Evolutionary conservation across 2,329 filamentous ascomycete genomes (phyloP), one percentile per base, ranked within the genome.

Genomic region (Penicillium sp.): DNA sequence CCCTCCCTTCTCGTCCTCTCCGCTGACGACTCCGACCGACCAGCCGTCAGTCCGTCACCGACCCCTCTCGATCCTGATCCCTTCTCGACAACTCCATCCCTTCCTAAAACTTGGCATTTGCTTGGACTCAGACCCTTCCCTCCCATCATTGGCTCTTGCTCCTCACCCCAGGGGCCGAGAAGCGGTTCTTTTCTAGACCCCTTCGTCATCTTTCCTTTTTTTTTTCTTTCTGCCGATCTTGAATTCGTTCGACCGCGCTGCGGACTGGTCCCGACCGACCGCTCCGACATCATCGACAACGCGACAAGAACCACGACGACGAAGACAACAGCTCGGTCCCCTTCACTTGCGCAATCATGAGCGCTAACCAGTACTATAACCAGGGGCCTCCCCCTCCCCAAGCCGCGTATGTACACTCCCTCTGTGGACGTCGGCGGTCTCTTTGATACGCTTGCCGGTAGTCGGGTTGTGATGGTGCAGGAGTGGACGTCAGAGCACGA

Each of bases 361-460:
- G 67, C 57, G 55, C 65, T 44, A 55, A 62, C 17, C 63, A 67
- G 54, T 64, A 71, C 59, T 71, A 72, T 64, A 63, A 65, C 31
- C 56, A 58, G 30, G 63, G 64, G 7, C 73, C 76, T 56, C 78
- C 73, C 58, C 79, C 76, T 66, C 69, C 73, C 69, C 80, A 75
- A 67, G 75, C 71, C 62, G 26, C 19, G 35, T 41, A 41, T 5
- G 35, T 41, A 15, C 35, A 15, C 13, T 41, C n/a, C 62, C 44
- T 44, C 45, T 47, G 13, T 44, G 19, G 44, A 13, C 38, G 30
- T 38, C 21, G 49, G 41, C 17, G 30, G n/a, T 19, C 44, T 31
- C 45, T 58, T 23, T 29, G 30, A 56, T 7, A 23, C 48, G 21
- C 44, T 48, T 45, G 13, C 49, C 19, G 58, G 41, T 31, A 46